Evolutionary conservation across 2,329 filamentous ascomycete species (phyloP).

Genomic region (Alternaria consortialis): DNA sequence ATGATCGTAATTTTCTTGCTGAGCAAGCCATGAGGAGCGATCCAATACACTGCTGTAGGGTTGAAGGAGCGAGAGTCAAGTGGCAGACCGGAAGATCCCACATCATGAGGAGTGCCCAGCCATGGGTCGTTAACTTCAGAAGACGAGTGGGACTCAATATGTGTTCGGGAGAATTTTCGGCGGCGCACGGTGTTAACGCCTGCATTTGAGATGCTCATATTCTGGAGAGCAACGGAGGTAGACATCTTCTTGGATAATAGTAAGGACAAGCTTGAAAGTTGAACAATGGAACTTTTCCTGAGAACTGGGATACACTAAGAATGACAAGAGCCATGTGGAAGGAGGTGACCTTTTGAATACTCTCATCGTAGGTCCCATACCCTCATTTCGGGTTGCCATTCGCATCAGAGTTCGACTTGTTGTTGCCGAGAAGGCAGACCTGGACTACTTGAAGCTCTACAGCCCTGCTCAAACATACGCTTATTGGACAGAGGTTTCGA

Average conservation of each 20-base stretch:
- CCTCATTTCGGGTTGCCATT: neutral
- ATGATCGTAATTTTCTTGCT: constrained; percentile 29
- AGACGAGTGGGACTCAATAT: constrained; percentile 3
- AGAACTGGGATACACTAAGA: neutral
- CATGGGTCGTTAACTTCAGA: constrained; percentile 16
- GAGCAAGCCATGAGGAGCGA: constrained; percentile 30
- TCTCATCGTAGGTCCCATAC: neutral
- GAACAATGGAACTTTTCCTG: neutral
- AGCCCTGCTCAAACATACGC: neutral
- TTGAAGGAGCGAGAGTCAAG: constrained; percentile 26
- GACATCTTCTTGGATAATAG: constrained; percentile 19
- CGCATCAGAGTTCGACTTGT: neutral
- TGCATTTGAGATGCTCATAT: constrained; percentile 16
- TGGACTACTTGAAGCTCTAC: neutral
- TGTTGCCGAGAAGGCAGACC: neutral
- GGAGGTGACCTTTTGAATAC: neutral
- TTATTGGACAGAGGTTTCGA: neutral
- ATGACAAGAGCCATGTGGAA: neutral
- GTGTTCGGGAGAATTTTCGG: constrained; percentile 15
- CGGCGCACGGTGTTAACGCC: constrained; percentile 16
- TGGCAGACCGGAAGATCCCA: constrained; percentile 12
- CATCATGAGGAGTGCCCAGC: constrained; percentile 24
- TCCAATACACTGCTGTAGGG: constrained; percentile 33
- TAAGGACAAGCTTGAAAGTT: neutral
- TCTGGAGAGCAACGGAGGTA: constrained; percentile 31